Evolutionary conservation across 1,284 basidiomycete species (phyloP).

Genomic region (Ceratobasidium theobromae): DNA sequence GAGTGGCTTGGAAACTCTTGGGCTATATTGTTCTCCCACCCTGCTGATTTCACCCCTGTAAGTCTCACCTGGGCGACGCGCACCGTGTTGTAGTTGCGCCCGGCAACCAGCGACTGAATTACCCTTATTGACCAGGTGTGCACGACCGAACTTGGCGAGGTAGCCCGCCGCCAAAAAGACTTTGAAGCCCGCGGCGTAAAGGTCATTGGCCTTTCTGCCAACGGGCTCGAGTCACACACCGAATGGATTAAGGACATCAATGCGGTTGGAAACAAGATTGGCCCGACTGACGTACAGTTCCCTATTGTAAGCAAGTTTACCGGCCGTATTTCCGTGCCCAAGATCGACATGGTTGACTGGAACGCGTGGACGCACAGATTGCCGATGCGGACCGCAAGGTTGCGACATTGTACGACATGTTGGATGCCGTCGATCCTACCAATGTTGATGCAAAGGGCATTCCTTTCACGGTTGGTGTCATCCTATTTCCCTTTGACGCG

Average conservation of each 20-base stretch:
- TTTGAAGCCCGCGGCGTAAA: constrained; percentile 90
- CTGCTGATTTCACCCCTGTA: constrained; percentile 56
- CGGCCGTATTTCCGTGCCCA: neutral
- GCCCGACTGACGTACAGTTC: constrained; percentile 77
- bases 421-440: constrained; percentile 91
- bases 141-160: constrained; percentile 96
- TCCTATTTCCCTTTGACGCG: neutral
- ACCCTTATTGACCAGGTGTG: constrained; percentile 54
- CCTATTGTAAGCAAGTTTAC: constrained; percentile 71
- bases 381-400: constrained; percentile 88
- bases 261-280: constrained; percentile 64
- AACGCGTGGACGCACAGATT: constrained; percentile 61
- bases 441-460: constrained; percentile 92
- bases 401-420: constrained; percentile 89
- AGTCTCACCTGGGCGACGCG: neutral
- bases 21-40: constrained; percentile 92
- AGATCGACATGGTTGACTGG: neutral
- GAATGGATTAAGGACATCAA: constrained; percentile 94
- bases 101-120: constrained; percentile 47
- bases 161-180: constrained; percentile 82
- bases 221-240: constrained; percentile 82
- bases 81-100: too few species aligned
- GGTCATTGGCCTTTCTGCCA: constrained; percentile 92
- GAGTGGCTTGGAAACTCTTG: constrained; percentile 88
- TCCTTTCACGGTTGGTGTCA: constrained; percentile 67